These are phyloP conservation scores for Verticillium albo-atrum DNA, from an alignment of 2,329 filamentous ascomycete species.

Conservation along the genomic window DNA sequence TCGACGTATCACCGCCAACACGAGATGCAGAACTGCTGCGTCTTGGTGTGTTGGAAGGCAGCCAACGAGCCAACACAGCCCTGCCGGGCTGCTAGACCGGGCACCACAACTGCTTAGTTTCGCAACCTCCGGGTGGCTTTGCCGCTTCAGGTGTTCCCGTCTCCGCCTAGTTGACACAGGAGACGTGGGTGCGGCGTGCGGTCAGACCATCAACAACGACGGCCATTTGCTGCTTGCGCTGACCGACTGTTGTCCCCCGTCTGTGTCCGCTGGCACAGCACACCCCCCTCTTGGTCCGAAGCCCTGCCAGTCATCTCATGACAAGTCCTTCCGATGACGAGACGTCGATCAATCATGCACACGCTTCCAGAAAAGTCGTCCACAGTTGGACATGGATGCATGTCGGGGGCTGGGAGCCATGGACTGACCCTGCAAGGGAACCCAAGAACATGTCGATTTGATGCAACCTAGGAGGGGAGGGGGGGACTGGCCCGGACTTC, in stretches of 20 bases:
- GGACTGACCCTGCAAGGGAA: background rate
- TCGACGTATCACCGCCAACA: background rate
- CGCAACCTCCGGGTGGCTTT: background rate
- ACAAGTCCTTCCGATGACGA: background rate
- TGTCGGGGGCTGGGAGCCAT: background rate
- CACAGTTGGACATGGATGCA: background rate
- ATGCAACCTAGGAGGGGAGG: background rate
- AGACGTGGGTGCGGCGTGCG: background rate
- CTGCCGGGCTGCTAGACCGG: background rate
- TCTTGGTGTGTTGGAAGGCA: no score
- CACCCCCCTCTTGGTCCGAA: background rate
- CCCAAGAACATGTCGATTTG: background rate
- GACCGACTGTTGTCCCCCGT: background rate
- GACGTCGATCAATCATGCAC: background rate
- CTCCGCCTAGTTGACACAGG: constrained; percentile 1
- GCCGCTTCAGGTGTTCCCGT: constrained; percentile 1
- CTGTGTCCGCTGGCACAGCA: background rate
- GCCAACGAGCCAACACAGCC: background rate
- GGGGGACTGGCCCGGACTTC: background rate
- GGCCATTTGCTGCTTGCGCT: background rate
- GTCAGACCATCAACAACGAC: background rate
- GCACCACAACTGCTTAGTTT: background rate
- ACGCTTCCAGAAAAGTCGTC: background rate
- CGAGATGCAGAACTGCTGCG: no score
- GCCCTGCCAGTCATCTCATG: background rate